Percentiles rank a stretch among this genome's conserved stretches.
phyloP scores from a whole-genome alignment of 371 early-diverging fungal genomes.

The Phascolomyces articulosus region DNA sequence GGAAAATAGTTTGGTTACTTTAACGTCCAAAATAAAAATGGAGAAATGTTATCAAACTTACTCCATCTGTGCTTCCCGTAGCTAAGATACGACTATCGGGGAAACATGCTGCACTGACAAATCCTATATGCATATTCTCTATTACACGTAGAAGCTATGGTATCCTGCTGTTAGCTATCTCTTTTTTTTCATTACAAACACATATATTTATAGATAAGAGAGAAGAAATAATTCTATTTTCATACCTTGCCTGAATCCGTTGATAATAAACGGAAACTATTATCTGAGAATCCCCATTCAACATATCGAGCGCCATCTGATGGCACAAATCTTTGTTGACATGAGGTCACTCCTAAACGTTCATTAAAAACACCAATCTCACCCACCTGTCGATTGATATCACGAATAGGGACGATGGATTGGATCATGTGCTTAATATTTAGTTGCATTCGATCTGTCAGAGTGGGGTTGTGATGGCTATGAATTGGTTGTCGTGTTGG shows the following conservation, averaged over 20 bases:
- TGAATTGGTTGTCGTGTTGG: slow-evolving; percentile 38
- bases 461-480: not conserved
- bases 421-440: slow-evolving; percentile 61
- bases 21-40: slow-evolving; percentile 15
- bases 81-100: slow-evolving; percentile 68
- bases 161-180: no score
- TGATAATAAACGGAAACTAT: slow-evolving; percentile 64
- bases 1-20: no score
- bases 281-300: slow-evolving; percentile 78
- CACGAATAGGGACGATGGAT: slow-evolving; percentile 56
- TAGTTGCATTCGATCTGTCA: slow-evolving; percentile 42
- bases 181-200: not conserved
- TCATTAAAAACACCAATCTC: slow-evolving; percentile 54
- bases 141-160: slow-evolving; percentile 59
- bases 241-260: slow-evolving; percentile 65
- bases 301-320: slow-evolving; percentile 63
- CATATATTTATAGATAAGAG: no score
- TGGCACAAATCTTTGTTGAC: slow-evolving; percentile 57
- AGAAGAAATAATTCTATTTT: not conserved
- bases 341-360: slow-evolving; percentile 50
- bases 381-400: slow-evolving; percentile 59
- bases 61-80: slow-evolving; percentile 75
- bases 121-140: slow-evolving; percentile 75
- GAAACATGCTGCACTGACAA: slow-evolving; percentile 68
- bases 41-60: slow-evolving; percentile 22